Evolutionary conservation across 1,139 yeast genomes (phyloP), one percentile per base, ranked within the genome.

Genomic region (Zhuliangozyma parablackwelliae): DNA sequence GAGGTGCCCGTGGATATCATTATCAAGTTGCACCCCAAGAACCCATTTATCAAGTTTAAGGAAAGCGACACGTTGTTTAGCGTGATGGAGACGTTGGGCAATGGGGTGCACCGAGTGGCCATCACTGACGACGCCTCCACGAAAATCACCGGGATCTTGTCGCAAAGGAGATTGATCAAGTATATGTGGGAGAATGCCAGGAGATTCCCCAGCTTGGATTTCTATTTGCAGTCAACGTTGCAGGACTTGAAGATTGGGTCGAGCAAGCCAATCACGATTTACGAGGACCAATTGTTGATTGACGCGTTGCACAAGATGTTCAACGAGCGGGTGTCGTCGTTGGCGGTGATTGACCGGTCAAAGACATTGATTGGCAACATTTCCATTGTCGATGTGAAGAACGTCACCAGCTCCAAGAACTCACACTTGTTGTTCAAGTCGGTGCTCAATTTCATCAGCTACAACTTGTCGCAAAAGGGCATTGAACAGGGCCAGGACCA

Each of bases 401-500:
- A 87, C 48, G 88, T 92, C 30, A 82, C 95, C 16, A 80, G 85
- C 46, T 80, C 95, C 26, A 86, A 87, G 25, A 90, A 89, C 57
- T 83, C 94, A 7, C 88, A 85, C 44, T 65, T 87, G 46, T 71
- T 92, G 41, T 82, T 82, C 53, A 82, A 85, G 56, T 74, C 94
- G 7, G 94, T 96, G 58, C 72, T 88, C 53, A 92, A 86, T 59
- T 92, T 90, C 56, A 79, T 92, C 42, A 80, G 95, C 27, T 85
- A 88, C 46, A 89, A 90, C 46, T 73, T 92, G 46, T 82, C 86
- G 49, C 82, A 82, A 45, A 82, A 96, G 53, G 98, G 97, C 11
- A 73, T 92, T 26, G 95, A 83, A 54, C 92, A 89, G 55, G 96
- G 96, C 38, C 89, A 90, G 61, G 98, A 92, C 65, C 90, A 94